Percentiles rank a stretch among this genome's conserved stretches.
These are phyloP conservation scores for Trypethelium eluteriae DNA, from an alignment of 495 filamentous ascomycete genomes.

Conservation along the genomic window DNA sequence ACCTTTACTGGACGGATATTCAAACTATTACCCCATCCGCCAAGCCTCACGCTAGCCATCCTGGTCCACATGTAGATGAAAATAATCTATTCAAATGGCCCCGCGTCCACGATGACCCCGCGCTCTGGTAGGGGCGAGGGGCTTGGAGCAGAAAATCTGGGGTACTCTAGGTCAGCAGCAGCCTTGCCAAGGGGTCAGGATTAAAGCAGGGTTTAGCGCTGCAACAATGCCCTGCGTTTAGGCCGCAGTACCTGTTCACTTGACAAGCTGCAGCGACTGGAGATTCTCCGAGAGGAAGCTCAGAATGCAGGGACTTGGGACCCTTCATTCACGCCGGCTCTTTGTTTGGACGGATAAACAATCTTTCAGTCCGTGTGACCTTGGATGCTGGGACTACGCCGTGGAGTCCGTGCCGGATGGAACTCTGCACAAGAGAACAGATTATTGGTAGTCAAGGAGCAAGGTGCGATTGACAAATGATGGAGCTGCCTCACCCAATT, in stretches of 20 bases:
- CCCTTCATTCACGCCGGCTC: not conserved
- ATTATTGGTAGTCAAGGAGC: not conserved
- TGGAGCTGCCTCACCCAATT: not conserved
- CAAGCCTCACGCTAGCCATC: not conserved
- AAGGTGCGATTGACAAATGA: too few species aligned
- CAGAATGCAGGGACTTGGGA: not conserved
- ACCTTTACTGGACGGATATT: slow-evolving; percentile 8
- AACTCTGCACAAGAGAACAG: not conserved
- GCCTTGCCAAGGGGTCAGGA: not conserved
- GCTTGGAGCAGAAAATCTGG: not conserved
- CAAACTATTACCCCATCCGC: not conserved
- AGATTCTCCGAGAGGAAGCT: not conserved
- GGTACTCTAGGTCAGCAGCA: not conserved
- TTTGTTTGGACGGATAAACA: slow-evolving; percentile 11
- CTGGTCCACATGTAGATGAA: not conserved
- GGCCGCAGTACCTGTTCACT: not conserved
- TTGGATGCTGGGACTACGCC: not conserved
- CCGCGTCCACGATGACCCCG: not conserved
- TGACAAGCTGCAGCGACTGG: slow-evolving; percentile 6
- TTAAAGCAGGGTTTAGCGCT: not conserved
- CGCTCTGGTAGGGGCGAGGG: not conserved
- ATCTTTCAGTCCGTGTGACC: slow-evolving; percentile 2
- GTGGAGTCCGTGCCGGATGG: not conserved
- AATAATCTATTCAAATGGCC: not conserved
- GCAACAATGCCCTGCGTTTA: slow-evolving; percentile 9